Conservation (phyloP, 2,329 filamentous ascomycete genomes). For the Monilinia fructicola region DNA sequence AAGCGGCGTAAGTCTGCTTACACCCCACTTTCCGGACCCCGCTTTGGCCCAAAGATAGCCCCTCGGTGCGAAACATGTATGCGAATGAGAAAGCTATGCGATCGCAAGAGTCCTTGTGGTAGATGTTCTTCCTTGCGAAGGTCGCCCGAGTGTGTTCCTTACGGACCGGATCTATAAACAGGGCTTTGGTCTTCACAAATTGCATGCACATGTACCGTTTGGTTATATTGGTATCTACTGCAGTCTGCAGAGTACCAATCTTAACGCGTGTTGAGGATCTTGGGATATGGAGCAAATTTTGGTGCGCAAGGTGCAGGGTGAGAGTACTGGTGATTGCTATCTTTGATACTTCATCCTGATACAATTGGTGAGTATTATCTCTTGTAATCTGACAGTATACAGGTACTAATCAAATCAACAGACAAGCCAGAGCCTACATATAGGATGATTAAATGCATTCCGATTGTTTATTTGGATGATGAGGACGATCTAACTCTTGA, state of each 20-base stretch:
- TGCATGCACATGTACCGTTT: too few species aligned
- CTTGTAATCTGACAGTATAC: not conserved
- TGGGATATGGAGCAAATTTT: not conserved
- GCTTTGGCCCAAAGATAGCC: not conserved
- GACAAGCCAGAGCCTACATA: not conserved
- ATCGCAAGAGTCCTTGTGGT: conserved; percentile 6
- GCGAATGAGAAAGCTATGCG: conserved; percentile 1
- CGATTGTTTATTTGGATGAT: not conserved
- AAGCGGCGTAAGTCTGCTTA: not conserved
- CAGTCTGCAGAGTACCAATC: not conserved
- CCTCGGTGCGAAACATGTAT: not conserved
- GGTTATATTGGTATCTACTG: not conserved
- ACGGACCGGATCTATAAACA: not conserved
- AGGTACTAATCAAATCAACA: not conserved
- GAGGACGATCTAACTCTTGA: not conserved
- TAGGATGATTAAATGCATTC: not conserved
- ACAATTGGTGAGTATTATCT: not conserved
- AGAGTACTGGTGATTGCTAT: too few species aligned
- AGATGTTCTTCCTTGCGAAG: not conserved
- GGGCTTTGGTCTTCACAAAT: not conserved
- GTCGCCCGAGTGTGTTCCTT: not conserved
- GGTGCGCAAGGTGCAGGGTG: not conserved
- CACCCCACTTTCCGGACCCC: not conserved
- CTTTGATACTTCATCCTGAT: not conserved
- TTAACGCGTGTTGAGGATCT: not conserved